These are phyloP conservation scores for Parastagonospora avenae DNA, from an alignment of 2,329 filamentous ascomycete genomes.

Conservation along the genomic window DNA sequence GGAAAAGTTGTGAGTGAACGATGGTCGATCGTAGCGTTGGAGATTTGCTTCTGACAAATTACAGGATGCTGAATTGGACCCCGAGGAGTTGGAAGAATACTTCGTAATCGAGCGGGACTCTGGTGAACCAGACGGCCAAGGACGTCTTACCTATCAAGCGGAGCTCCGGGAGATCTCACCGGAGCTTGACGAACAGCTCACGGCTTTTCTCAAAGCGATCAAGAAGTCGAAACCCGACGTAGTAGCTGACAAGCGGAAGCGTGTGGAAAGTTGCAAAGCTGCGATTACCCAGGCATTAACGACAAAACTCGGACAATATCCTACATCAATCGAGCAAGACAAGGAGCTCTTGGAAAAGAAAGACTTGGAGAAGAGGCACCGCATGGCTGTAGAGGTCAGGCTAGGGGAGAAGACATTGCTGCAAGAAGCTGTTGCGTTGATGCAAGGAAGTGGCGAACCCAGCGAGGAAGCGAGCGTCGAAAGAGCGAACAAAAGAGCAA, in stretches of 20 bases:
- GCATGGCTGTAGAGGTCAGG: constrained; percentile 26
- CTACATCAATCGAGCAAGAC: constrained; percentile 18
- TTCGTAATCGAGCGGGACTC: constrained; percentile 30
- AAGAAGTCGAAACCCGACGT: constrained; percentile 14
- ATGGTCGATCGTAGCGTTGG: too few relatives aligned
- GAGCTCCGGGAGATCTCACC: constrained; percentile 15
- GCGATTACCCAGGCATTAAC: constrained; percentile 12
- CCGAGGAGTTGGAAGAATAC: constrained; percentile 20
- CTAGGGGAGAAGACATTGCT: constrained; percentile 25
- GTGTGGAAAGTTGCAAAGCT: constrained; percentile 10
- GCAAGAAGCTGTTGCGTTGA: constrained; percentile 15
- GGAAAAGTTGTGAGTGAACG: constrained; percentile 9
- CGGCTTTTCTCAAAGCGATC: constrained; percentile 15
- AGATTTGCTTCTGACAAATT: neutral
- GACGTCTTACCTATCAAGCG: constrained; percentile 12
- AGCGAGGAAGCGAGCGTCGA: neutral
- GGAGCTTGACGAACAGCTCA: constrained; percentile 26
- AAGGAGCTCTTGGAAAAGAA: constrained; percentile 10
- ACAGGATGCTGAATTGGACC: constrained; percentile 10
- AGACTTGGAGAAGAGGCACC: constrained; percentile 13
- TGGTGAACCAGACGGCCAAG: constrained; percentile 25
- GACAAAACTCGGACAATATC: constrained; percentile 18
- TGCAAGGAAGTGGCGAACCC: neutral
- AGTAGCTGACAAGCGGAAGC: constrained; percentile 17
- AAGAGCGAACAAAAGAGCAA: neutral